Evolutionary conservation across 176 grass and related monocot genomes (phyloP).

Genomic region (Guadua angustifolia): DNA sequence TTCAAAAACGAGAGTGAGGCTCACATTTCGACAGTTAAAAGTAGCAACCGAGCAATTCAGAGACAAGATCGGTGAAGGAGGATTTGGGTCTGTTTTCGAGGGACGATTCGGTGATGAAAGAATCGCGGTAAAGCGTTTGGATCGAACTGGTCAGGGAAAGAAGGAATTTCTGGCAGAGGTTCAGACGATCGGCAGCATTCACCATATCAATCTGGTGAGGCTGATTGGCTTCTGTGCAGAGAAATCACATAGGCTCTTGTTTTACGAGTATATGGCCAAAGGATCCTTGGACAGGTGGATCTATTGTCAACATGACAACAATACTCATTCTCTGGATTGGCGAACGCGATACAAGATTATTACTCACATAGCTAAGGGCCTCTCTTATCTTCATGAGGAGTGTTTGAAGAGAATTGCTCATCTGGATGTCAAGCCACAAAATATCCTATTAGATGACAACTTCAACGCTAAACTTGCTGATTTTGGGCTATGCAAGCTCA

Average conservation of each 20-base stretch:
- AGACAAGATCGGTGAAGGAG: conserved; percentile 52
- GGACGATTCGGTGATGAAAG: conserved; percentile 39
- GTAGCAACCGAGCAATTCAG: conserved; percentile 51
- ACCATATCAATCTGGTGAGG: conserved; percentile 60
- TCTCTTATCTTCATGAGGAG: conserved; percentile 63
- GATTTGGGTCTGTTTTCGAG: conserved; percentile 58
- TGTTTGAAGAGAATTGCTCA: conserved; percentile 50
- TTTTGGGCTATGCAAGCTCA: conserved; percentile 52
- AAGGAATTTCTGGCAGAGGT: conserved; percentile 60
- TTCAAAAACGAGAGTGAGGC: too few species aligned
- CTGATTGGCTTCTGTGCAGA: conserved; percentile 60
- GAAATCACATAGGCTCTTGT: conserved; percentile 49
- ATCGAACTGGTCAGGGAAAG: conserved; percentile 42
- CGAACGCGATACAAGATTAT: conserved; percentile 31
- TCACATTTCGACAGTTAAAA: conserved; percentile 47
- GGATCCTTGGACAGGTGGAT: too few species aligned
- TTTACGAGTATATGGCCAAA: conserved; percentile 33
- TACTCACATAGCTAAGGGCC: conserved; percentile 43
- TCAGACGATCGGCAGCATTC: conserved; percentile 57
- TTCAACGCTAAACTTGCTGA: conserved; percentile 47
- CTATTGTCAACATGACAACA: neutral
- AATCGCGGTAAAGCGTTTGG: conserved; percentile 58
- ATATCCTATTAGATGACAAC: conserved; percentile 50
- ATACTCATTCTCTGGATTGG: conserved; percentile 37
- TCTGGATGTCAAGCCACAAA: conserved; percentile 57